phyloP scores from a whole-genome alignment of 1,139 yeast species.

The Lodderomyces orthopsilosis region DNA sequence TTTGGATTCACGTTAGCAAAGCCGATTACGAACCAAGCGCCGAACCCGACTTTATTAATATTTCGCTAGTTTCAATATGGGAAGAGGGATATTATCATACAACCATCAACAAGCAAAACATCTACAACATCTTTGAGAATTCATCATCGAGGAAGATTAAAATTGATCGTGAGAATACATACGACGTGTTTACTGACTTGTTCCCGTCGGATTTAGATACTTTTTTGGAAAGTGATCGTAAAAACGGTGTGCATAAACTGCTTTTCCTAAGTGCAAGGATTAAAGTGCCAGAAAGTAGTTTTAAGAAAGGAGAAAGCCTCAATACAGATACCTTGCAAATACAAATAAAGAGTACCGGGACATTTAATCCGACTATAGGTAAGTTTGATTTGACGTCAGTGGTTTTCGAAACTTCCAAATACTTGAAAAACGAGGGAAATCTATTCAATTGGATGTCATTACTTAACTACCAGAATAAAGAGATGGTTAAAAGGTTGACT shows the following conservation, averaged over 20 bases:
- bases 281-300: constrained; percentile 6
- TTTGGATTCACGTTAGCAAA: constrained; percentile 14
- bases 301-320: constrained; percentile 10
- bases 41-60: constrained; percentile 15
- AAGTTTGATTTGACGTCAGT: constrained; percentile 18
- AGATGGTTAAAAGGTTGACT: constrained; percentile 10
- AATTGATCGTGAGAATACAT: constrained; percentile 10
- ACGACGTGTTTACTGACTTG: constrained; percentile 11
- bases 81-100: constrained; percentile 14
- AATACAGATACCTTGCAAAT: constrained; percentile 14
- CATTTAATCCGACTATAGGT: constrained; percentile 26
- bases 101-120: constrained; percentile 9
- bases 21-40: constrained; percentile 13
- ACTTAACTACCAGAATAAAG: constrained; percentile 17
- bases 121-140: constrained; percentile 9
- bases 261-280: constrained; percentile 12
- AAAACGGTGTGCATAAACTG: constrained; percentile 8
- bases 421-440: constrained; percentile 13
- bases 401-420: constrained; percentile 16
- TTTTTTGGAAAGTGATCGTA: constrained; percentile 9
- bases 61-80: constrained; percentile 14
- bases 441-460: constrained; percentile 31
- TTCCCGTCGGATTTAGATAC: constrained; percentile 16
- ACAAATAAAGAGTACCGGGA: constrained; percentile 23
- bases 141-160: constrained; percentile 5